Percentiles rank a stretch among this genome's conserved stretches.
These are phyloP conservation scores for Amaranthus hypochondriacus DNA, from an alignment of 148 eudicot genomes.

Conservation along the genomic window DNA sequence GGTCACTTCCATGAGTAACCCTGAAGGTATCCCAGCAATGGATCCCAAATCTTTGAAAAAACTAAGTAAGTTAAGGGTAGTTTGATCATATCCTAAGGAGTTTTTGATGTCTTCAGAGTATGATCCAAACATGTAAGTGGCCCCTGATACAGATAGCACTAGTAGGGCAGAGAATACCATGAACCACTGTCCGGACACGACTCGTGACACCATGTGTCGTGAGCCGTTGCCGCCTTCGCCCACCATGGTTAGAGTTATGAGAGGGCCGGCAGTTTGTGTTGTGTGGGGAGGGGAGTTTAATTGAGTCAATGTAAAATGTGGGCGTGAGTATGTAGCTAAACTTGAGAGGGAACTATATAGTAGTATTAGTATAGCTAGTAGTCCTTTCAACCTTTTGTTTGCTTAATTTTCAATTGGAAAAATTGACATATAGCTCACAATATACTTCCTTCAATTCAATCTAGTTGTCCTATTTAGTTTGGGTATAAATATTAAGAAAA, in stretches of 20 bases:
- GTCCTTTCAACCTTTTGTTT: too few species aligned
- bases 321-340: too few species aligned
- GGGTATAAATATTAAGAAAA: too few species aligned
- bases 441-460: too few species aligned
- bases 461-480: too few species aligned
- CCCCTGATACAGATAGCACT: conserved; percentile 39
- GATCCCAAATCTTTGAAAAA: conserved; percentile 42
- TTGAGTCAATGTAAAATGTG: too few species aligned
- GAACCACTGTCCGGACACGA: conserved; percentile 41
- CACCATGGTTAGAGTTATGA: not conserved
- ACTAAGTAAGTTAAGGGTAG: conserved; percentile 34
- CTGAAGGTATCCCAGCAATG: conserved; percentile 33
- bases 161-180: conserved; percentile 39
- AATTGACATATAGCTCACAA: too few species aligned
- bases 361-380: too few species aligned
- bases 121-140: conserved; percentile 43
- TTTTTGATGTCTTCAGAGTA: conserved; percentile 32
- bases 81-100: conserved; percentile 38
- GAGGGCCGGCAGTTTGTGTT: not conserved
- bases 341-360: too few species aligned
- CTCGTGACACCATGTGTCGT: conserved; percentile 6
- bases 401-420: too few species aligned
- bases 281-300: too few species aligned
- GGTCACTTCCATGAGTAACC: conserved; percentile 35
- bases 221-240: not conserved